Evolutionary conservation across 202 grass and related monocot genomes (phyloP).

Genomic region (Carex sylvatica): DNA sequence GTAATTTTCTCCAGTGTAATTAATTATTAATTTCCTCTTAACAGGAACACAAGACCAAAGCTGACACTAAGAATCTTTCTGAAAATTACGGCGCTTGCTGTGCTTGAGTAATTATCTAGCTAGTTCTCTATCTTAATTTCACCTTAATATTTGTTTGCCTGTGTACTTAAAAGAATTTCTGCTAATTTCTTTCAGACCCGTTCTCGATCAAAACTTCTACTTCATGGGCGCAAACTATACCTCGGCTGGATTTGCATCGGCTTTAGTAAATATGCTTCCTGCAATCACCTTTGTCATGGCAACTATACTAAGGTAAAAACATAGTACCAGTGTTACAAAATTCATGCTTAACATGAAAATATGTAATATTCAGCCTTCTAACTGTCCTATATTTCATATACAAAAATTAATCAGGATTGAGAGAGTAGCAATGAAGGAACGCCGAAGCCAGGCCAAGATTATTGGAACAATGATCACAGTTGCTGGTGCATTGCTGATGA

Average conservation of each 20-base stretch:
- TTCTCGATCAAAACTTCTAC: slow-evolving; percentile 92
- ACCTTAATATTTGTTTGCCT: neutral
- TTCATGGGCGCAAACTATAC: slow-evolving; percentile 63
- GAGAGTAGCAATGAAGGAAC: slow-evolving; percentile 53
- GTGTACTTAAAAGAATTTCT: neutral
- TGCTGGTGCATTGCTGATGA: slow-evolving; percentile 81
- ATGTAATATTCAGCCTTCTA: neutral
- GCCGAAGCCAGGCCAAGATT: slow-evolving; percentile 86
- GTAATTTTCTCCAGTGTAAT: neutral
- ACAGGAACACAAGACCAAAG: slow-evolving; percentile 45
- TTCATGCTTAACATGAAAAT: neutral
- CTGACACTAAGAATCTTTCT: slow-evolving; percentile 67
- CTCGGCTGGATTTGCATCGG: slow-evolving; percentile 62
- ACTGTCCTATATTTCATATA: neutral
- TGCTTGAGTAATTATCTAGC: slow-evolving; percentile 62
- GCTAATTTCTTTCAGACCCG: slow-evolving; percentile 44
- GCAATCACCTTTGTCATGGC: slow-evolving; percentile 76
- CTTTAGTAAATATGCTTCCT: slow-evolving; percentile 77
- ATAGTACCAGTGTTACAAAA: neutral
- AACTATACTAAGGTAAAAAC: slow-evolving; percentile 41
- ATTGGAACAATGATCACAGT: slow-evolving; percentile 53
- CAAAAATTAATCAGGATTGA: slow-evolving; percentile 50
- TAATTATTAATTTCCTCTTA: neutral
- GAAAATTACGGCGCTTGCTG: slow-evolving; percentile 61
- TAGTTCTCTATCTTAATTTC: neutral